Evolutionary conservation across 441 rosid species (phyloP).

Genomic region (Bocquillonia castaneifolia): DNA sequence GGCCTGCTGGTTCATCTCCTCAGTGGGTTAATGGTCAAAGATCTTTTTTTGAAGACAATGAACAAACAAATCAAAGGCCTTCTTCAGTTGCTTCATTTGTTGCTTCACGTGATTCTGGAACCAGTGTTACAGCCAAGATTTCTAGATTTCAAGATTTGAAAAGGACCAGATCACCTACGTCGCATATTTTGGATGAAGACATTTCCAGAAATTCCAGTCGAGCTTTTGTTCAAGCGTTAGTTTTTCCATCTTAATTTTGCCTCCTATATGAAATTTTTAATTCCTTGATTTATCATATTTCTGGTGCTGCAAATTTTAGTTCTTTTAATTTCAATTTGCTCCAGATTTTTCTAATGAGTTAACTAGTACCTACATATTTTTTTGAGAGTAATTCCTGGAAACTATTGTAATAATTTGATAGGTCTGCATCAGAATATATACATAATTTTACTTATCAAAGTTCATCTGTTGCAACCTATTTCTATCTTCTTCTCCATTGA

Average conservation of each 20-base stretch:
- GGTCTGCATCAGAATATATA: neutral
- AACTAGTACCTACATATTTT: neutral
- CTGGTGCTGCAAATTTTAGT: neutral
- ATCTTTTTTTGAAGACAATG: conserved; percentile 34
- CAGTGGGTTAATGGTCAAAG: conserved; percentile 41
- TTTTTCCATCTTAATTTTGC: conserved; percentile 10
- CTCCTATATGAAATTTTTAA: too few relatives aligned
- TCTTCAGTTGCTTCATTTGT: conserved; percentile 46
- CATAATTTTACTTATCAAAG: neutral
- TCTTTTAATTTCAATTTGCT: neutral
- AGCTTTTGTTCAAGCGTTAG: conserved; percentile 33
- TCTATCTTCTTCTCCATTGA: neutral
- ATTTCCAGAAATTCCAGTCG: conserved; percentile 31
- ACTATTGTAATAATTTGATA: neutral
- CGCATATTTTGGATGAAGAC: conserved; percentile 32
- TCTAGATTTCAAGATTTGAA: conserved; percentile 52
- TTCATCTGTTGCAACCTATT: neutral
- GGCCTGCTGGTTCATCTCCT: conserved; percentile 44
- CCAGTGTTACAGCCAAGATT: conserved; percentile 49
- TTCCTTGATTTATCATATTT: neutral
- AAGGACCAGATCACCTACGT: conserved; percentile 50
- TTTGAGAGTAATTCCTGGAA: neutral
- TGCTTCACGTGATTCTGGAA: conserved; percentile 55
- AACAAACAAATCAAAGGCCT: conserved; percentile 34
- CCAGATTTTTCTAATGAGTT: neutral